Conservation (phyloP, 495 filamentous ascomycete species). For the Neurospora pannonica region DNA sequence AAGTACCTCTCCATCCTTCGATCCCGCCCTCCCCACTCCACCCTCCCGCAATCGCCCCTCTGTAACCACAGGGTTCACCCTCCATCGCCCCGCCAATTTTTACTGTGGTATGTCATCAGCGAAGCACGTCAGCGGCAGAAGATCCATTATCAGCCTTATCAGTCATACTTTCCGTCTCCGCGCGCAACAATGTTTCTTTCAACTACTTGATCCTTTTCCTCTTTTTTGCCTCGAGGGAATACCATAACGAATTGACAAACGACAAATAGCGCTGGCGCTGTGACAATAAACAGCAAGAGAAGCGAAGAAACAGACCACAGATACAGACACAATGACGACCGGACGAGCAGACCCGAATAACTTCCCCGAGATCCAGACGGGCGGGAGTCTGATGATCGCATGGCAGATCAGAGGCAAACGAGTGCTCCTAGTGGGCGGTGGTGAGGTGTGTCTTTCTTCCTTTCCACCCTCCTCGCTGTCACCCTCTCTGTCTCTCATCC, state of each 20-base stretch:
- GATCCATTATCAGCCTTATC: neutral
- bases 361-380: constrained; percentile 75
- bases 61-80: neutral
- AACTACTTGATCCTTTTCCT: neutral
- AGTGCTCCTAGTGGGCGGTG: constrained; percentile 83
- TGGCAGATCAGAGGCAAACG: constrained; percentile 84
- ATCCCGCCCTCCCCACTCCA: neutral
- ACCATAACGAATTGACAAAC: neutral
- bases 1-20: neutral
- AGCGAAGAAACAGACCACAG: neutral
- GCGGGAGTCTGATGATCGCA: constrained; percentile 85
- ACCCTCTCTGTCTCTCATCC: neutral
- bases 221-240: neutral
- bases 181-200: neutral
- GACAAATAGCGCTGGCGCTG: neutral
- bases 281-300: neutral
- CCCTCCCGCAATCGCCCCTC: neutral
- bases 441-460: constrained; percentile 54
- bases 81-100: neutral
- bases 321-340: neutral
- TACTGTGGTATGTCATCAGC: neutral
- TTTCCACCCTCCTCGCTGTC: constrained; percentile 2
- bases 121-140: neutral
- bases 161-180: neutral
- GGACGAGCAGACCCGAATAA: constrained; percentile 11